Base-by-base conservation (phyloP, 2,329 filamentous ascomycete genomes). In the Colletotrichum euphorbiae region DNA sequence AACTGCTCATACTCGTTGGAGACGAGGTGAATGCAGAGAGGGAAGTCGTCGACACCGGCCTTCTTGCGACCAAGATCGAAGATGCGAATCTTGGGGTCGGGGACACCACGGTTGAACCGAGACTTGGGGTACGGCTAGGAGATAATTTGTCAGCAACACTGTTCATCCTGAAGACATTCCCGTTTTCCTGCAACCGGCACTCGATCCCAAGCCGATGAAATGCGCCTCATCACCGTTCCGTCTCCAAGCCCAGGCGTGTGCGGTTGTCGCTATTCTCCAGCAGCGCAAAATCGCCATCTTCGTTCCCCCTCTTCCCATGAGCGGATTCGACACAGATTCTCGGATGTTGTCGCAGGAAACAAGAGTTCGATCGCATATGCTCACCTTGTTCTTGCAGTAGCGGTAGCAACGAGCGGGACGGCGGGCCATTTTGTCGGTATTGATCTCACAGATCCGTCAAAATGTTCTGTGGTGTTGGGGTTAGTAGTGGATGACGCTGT, bases 311-410 rank as follows among this genome's bases (percentile, higher is more conserved):
- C 56, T 62, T 62, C 43, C 38, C 19, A 56, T 58, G 56, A 61
- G 67, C 52, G 24, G 63, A 63, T n/a, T 56, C 71, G 67, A 64
- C 21, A 45, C 54, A n/a, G 19, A 12, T 21, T 55, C 9, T 55
- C 62, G 61, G 33, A 33, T 12, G 40, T 60, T 21, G 46, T 48
- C 61, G 66, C 42, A 38, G 21, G 24, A 38, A 56, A 55, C 36
- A 54, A 67, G 33, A 46, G 15, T 31, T 24, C 45, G 36, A 48
- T 28, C 68, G 36, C 33, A 24, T 55, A 33, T 46, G 59, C 91
- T 86, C 83, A 97, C 94, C 94, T 98, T 98, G 92, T 98, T 99
- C 93, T 99, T 99, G 94, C 96, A 99, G 93, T 99, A 99, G 82
- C 96, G 92, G 91, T 97, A 99, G 89, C 96, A 99, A 89, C 96